A percentile compares a stretch with the other conserved stretches of the same genome.
Evolutionary conservation across 805 yeast genomes (phyloP).

Genomic region (Spathaspora boniae): DNA sequence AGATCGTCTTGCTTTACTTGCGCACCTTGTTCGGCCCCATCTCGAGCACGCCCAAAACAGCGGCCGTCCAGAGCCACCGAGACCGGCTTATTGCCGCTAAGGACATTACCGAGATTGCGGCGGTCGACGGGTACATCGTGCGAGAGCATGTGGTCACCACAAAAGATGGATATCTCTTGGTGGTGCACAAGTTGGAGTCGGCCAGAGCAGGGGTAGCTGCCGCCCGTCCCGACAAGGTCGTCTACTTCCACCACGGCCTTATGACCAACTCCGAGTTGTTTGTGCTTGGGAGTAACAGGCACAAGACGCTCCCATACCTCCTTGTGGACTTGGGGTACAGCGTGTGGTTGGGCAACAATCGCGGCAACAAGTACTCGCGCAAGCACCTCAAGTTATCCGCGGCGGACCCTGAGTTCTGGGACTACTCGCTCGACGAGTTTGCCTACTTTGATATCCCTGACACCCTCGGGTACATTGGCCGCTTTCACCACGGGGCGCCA

Average conservation of each 20-base stretch:
- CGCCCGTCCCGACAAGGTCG: conserved; percentile 17
- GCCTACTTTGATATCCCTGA: conserved; percentile 30
- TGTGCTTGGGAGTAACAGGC: conserved; percentile 19
- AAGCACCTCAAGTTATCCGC: conserved; percentile 25
- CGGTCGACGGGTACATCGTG: conserved; percentile 20
- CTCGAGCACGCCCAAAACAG: background rate
- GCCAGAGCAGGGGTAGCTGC: conserved; percentile 3
- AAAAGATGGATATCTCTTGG: conserved; percentile 25
- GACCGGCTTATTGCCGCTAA: conserved; percentile 6
- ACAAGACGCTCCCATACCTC: conserved; percentile 21
- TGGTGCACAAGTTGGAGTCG: conserved; percentile 24
- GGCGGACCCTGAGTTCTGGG: conserved; percentile 24
- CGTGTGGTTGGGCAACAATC: conserved; percentile 24
- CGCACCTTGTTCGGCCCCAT: conserved; percentile 3
- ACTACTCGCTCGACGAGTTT: conserved; percentile 30
- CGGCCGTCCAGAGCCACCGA: conserved; percentile 1
- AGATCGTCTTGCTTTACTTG: conserved; percentile 4
- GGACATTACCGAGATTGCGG: conserved; percentile 23
- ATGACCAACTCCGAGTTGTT: conserved; percentile 37
- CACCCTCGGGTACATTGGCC: conserved; percentile 19
- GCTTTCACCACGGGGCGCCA: conserved; percentile 15
- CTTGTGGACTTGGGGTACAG: conserved; percentile 21
- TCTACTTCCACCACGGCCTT: conserved; percentile 32
- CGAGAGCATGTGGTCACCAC: conserved; percentile 30
- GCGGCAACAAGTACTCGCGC: conserved; percentile 29